Percentiles rank a stretch among this genome's conserved stretches.
These are phyloP conservation scores for Phytophthora capsici DNA, from an alignment of 352 stramenopile species.

Conservation along the genomic window DNA sequence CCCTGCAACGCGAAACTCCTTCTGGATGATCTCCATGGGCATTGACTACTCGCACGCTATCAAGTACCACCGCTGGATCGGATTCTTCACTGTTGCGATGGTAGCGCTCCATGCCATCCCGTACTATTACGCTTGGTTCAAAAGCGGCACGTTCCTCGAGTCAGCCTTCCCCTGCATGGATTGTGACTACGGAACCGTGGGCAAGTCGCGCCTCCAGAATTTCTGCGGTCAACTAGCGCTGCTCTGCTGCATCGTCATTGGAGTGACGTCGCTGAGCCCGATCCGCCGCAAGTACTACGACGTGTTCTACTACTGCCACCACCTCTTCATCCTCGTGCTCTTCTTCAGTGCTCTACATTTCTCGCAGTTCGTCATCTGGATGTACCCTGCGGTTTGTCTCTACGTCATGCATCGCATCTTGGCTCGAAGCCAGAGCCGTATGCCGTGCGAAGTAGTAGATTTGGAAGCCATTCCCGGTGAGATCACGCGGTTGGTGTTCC, in stretches of 20 bases:
- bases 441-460: constrained; percentile 80
- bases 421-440: constrained; percentile 66
- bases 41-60: constrained; percentile 89
- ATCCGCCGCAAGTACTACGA: constrained; percentile 85
- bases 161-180: constrained; percentile 68
- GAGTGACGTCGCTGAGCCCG: constrained; percentile 69
- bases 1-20: constrained; percentile 74
- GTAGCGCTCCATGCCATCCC: constrained; percentile 68
- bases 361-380: constrained; percentile 83
- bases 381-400: constrained; percentile 81
- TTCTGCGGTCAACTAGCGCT: constrained; percentile 78
- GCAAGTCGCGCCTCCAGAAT: constrained; percentile 74
- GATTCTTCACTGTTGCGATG: constrained; percentile 70
- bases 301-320: constrained; percentile 90
- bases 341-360: constrained; percentile 76
- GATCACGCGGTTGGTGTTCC: constrained; percentile 85
- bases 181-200: constrained; percentile 73
- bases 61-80: constrained; percentile 91
- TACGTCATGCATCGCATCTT: constrained; percentile 87
- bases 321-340: constrained; percentile 87
- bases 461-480: constrained; percentile 84
- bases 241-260: constrained; percentile 77
- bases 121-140: constrained; percentile 80
- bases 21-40: constrained; percentile 86
- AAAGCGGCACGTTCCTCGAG: constrained; percentile 58